Conservation (phyloP, 2,329 filamentous ascomycete genomes). For the Aspergillus pseudoterreus region DNA sequence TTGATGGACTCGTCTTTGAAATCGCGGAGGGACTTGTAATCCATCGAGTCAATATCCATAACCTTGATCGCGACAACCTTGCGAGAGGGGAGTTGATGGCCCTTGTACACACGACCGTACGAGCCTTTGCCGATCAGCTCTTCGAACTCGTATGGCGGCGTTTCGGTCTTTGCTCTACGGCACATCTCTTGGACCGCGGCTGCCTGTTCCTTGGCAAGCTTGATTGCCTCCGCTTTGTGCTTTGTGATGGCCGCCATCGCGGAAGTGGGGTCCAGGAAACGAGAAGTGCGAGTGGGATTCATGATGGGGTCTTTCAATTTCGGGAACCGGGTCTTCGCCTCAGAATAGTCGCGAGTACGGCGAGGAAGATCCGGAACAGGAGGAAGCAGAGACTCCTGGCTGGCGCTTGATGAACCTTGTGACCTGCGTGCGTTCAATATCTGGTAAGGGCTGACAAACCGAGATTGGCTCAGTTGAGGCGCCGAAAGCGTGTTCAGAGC, state of each 20-base stretch:
- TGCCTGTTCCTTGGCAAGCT: slow-evolving; percentile 44
- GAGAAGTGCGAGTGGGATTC: slow-evolving; percentile 25
- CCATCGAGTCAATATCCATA: slow-evolving; percentile 47
- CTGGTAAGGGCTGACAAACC: neutral
- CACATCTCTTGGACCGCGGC: slow-evolving; percentile 46
- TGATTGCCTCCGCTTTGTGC: slow-evolving; percentile 47
- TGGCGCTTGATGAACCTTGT: neutral
- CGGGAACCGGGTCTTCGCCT: neutral
- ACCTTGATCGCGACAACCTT: slow-evolving; percentile 51
- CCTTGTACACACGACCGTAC: slow-evolving; percentile 51
- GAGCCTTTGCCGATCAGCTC: slow-evolving; percentile 51
- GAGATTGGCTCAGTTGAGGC: no score
- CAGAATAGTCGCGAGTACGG: neutral
- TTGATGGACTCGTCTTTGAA: slow-evolving; percentile 48
- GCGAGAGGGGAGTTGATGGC: slow-evolving; percentile 36
- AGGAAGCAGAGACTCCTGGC: slow-evolving; percentile 3
- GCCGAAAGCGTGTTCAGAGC: neutral
- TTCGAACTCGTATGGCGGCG: slow-evolving; percentile 47
- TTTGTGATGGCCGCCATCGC: slow-evolving; percentile 45
- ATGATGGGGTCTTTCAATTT: slow-evolving; percentile 7
- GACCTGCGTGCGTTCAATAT: neutral
- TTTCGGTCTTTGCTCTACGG: slow-evolving; percentile 41
- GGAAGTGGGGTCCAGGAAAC: slow-evolving; percentile 39
- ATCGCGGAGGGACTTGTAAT: slow-evolving; percentile 46
- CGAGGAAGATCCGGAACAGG: neutral